Base-by-base conservation (phyloP, 768 basidiomycete genomes). In the Leccinum arenicola region DNA sequence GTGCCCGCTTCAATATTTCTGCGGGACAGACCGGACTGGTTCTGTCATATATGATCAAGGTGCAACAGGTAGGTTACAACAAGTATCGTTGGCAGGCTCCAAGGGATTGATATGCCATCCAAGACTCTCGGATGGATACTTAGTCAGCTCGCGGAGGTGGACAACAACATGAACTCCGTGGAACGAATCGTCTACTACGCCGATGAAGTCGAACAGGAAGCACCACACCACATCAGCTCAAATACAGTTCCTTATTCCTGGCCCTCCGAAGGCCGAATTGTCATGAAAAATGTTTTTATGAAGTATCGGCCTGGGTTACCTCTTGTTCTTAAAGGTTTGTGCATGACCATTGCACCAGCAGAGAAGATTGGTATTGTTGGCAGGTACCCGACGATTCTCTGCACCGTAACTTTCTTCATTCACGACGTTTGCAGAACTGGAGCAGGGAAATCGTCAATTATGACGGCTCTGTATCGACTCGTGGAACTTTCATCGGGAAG, bases 291-390 rank as follows among this genome's bases (percentile, higher is more conserved):
- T 53, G 83, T 95, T 21, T 82, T 87, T 29, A 79, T 98, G 74
- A 84, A 79, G 60, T 97, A 97, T 70, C 82, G 96, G 27, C 89
- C 91, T 0, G 95, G 88, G 57, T 81, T 98, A n/a, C 92, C 95
- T 1, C 75, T 85, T 3, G 94, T 97, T 7, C 77, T 98, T n/a
- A 91, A 89, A 73, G 89, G 88, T 3, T 71, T 98, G 50, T 83
- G 81, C 12, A 82, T 98, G 81, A 75, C 75, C 29, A 78, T 97
- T 27, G 70, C 75, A 0, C 83, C 84, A 0, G 89, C 90, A 5
- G 95, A 98, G 75, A 95, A 96, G 75, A 86, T 98, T 62, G 95
- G 95, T 29, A 90, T 96, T 54, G 90, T 96, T 50, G 93, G 93
- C 23, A 66, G 84, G 72, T 81, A 67, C 35, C 3, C 2, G 2